These are phyloP conservation scores for Hanseniaspora meyeri DNA, from an alignment of 805 yeast genomes.

Conservation along the genomic window DNA sequence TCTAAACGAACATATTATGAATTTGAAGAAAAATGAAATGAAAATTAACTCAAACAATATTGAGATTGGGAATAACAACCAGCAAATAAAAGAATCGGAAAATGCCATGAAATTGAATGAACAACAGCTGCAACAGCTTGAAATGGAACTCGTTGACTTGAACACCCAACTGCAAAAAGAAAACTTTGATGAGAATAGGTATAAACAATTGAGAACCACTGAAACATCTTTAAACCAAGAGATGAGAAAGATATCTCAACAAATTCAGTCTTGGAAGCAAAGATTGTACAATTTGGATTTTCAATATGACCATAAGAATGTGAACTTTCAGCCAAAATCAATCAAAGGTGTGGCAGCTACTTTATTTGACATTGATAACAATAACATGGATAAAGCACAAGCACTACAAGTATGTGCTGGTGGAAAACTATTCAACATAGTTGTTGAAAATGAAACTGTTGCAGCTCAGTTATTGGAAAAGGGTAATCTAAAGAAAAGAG, in stretches of 20 bases:
- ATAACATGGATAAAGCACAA: conserved; percentile 47
- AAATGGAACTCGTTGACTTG: conserved; percentile 29
- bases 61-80: conserved; percentile 36
- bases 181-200: conserved; percentile 45
- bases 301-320: conserved; percentile 50
- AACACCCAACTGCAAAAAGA: conserved; percentile 34
- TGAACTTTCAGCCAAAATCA: conserved; percentile 44
- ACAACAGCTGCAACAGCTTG: conserved; percentile 34
- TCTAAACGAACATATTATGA: conserved; percentile 41
- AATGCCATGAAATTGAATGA: conserved; percentile 34
- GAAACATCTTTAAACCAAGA: conserved; percentile 36
- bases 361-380: conserved; percentile 51
- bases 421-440: conserved; percentile 73
- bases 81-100: conserved; percentile 43
- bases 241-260: conserved; percentile 33
- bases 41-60: conserved; percentile 44
- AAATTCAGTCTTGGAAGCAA: conserved; percentile 46
- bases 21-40: conserved; percentile 47
- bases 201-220: conserved; percentile 34
- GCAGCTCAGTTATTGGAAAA: conserved; percentile 72
- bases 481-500: conserved; percentile 68
- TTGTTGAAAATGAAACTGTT: conserved; percentile 75
- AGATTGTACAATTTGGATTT: conserved; percentile 66
- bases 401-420: conserved; percentile 95
- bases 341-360: conserved; percentile 89